Percentiles rank a stretch among this genome's conserved stretches.
Conservation (phyloP, 495 filamentous ascomycete genomes). For the Aspergillus panamensis region DNA sequence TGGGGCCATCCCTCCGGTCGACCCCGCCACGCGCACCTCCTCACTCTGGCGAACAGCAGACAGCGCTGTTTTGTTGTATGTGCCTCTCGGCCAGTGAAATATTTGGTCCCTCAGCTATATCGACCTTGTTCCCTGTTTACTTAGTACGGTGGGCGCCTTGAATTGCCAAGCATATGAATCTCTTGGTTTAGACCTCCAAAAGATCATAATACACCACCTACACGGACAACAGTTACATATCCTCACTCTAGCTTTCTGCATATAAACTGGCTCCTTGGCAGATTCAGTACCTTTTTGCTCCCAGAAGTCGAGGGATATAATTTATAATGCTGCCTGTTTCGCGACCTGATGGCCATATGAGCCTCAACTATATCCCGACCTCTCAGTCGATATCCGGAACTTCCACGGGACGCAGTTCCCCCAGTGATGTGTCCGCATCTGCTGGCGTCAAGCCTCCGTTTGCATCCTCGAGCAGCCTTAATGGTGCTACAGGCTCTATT, state of each 20-base stretch:
- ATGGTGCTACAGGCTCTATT: conserved; percentile 62
- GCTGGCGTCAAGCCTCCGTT: conserved; percentile 71
- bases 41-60: conserved; percentile 7
- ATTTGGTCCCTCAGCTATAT: background rate
- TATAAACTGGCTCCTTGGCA: background rate
- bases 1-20: conserved; percentile 15
- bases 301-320: conserved; percentile 30
- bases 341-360: conserved; percentile 66
- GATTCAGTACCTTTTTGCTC: conserved; percentile 12
- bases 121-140: background rate
- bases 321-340: conserved; percentile 85
- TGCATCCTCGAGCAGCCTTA: conserved; percentile 61
- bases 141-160: background rate
- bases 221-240: background rate
- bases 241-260: background rate
- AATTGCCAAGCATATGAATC: conserved; percentile 16
- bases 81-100: background rate
- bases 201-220: background rate
- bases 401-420: conserved; percentile 82
- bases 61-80: conserved; percentile 10
- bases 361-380: conserved; percentile 73
- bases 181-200: conserved; percentile 5
- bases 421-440: conserved; percentile 72
- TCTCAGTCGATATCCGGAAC: conserved; percentile 76
- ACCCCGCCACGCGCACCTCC: conserved; percentile 22